phyloP scores from a whole-genome alignment of 108 stramenopile species.

The Skeletonema menzelii region DNA sequence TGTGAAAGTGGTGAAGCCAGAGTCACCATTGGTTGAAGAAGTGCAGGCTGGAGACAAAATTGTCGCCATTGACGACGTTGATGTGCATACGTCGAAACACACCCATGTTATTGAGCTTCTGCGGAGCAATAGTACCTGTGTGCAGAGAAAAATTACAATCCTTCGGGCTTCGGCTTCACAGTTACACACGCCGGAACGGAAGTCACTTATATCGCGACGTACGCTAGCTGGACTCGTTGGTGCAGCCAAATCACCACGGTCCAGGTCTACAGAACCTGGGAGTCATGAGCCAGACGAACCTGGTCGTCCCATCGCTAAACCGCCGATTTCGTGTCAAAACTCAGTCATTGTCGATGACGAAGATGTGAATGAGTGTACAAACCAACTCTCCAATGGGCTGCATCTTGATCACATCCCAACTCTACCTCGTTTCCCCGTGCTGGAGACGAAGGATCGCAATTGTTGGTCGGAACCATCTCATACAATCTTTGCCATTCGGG shows the following conservation, averaged over 20 bases:
- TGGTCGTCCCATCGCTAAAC: background rate
- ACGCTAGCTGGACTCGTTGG: background rate
- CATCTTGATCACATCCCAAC: conserved; percentile 16
- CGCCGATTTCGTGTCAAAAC: background rate
- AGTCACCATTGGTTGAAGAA: background rate
- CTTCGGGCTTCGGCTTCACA: background rate
- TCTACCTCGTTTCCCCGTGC: conserved; percentile 29
- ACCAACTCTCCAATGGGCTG: background rate
- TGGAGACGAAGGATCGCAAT: conserved; percentile 53
- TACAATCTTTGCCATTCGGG: conserved; percentile 65
- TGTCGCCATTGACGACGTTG: background rate
- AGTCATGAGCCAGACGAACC: background rate
- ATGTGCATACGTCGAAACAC: background rate
- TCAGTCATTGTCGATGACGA: background rate
- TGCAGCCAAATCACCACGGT: background rate
- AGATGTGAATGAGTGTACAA: background rate
- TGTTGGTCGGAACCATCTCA: conserved; percentile 73
- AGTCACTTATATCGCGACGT: background rate
- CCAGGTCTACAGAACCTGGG: background rate
- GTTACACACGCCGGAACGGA: background rate
- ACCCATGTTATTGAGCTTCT: background rate
- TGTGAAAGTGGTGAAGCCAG: background rate
- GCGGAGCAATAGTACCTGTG: background rate
- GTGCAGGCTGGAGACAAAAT: background rate
- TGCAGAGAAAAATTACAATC: background rate